phyloP scores from a whole-genome alignment of 768 basidiomycete genomes.

The Rhizopogon vulgaris region DNA sequence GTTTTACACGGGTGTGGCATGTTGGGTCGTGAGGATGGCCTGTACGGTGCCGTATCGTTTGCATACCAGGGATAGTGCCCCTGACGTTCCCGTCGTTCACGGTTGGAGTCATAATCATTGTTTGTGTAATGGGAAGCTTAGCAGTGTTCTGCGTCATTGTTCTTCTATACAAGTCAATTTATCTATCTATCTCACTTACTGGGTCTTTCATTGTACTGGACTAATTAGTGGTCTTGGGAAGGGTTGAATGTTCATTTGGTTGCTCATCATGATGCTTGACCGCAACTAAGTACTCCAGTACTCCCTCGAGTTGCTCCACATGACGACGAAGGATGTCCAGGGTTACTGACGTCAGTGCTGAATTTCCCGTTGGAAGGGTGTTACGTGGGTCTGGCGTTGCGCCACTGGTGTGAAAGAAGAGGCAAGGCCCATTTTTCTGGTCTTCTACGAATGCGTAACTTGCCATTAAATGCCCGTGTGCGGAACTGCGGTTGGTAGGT shows the following conservation, averaged over 20 bases:
- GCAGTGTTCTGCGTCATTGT: background rate
- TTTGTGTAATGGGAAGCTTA: background rate
- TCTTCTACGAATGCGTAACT: too few species aligned
- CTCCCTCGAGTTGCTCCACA: background rate
- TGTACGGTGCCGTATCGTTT: slow-evolving; percentile 92
- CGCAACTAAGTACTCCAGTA: background rate
- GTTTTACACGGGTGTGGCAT: slow-evolving; percentile 86
- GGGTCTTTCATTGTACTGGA: slow-evolving; percentile 1
- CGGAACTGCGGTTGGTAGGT: too few species aligned
- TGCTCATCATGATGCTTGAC: background rate
- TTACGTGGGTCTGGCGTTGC: too few species aligned
- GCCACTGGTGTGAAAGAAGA: too few species aligned
- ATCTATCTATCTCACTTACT: background rate
- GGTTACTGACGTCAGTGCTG: too few species aligned
- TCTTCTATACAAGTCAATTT: background rate
- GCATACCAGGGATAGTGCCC: slow-evolving; percentile 74
- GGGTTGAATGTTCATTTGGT: slow-evolving; percentile 2
- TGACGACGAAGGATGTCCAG: too few species aligned
- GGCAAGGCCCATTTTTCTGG: too few species aligned
- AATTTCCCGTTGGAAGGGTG: too few species aligned
- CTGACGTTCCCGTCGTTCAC: background rate
- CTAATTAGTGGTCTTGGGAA: slow-evolving; percentile 4
- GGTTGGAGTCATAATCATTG: background rate
- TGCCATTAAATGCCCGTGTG: too few species aligned
- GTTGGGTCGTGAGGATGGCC: slow-evolving; percentile 86